Percentiles rank a stretch among this genome's conserved stretches.
phyloP scores from a whole-genome alignment of 1,284 basidiomycete species.

The Pseudozyma sp. region DNA sequence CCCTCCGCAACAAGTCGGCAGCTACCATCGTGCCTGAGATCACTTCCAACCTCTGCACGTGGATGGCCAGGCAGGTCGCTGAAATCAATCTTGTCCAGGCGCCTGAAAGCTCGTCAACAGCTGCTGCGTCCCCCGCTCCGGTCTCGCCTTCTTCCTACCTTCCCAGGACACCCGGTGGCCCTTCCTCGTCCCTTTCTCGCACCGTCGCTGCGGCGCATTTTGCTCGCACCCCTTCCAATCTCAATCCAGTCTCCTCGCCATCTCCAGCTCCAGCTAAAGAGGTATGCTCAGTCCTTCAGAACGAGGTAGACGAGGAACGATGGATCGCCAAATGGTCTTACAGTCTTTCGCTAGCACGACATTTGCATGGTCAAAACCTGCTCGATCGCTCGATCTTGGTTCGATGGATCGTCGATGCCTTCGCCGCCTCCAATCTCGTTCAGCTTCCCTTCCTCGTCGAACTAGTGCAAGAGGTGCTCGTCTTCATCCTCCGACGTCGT shows the following conservation, averaged over 20 bases:
- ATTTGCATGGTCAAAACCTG: conserved; percentile 83
- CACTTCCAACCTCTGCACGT: conserved; percentile 86
- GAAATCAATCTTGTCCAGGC: conserved; percentile 74
- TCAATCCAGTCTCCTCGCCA: conserved; percentile 19
- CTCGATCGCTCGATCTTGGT: conserved; percentile 84
- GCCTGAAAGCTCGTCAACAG: conserved; percentile 33
- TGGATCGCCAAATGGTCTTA: conserved; percentile 87
- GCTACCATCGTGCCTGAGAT: conserved; percentile 86
- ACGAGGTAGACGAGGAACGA: conserved; percentile 76
- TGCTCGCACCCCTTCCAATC: conserved; percentile 24
- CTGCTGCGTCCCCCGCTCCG: conserved; percentile 41
- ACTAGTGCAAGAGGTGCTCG: conserved; percentile 42
- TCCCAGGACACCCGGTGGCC: conserved; percentile 27
- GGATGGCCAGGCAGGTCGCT: conserved; percentile 86
- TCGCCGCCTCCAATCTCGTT: conserved; percentile 68
- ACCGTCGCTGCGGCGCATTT: conserved; percentile 25
- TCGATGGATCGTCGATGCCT: conserved; percentile 84
- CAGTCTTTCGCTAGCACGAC: conserved; percentile 75
- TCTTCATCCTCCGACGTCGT: conserved; percentile 33
- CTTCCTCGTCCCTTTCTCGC: conserved; percentile 20
- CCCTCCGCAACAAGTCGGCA: conserved; percentile 46
- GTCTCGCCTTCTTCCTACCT: conserved; percentile 26
- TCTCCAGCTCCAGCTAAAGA: conserved; percentile 18
- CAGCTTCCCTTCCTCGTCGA: conserved; percentile 49
- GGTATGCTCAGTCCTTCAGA: conserved; percentile 35